Percentiles rank a stretch among this genome's conserved stretches.
phyloP scores from a whole-genome alignment of 2,329 filamentous ascomycete genomes.

The Cadophora sp. region DNA sequence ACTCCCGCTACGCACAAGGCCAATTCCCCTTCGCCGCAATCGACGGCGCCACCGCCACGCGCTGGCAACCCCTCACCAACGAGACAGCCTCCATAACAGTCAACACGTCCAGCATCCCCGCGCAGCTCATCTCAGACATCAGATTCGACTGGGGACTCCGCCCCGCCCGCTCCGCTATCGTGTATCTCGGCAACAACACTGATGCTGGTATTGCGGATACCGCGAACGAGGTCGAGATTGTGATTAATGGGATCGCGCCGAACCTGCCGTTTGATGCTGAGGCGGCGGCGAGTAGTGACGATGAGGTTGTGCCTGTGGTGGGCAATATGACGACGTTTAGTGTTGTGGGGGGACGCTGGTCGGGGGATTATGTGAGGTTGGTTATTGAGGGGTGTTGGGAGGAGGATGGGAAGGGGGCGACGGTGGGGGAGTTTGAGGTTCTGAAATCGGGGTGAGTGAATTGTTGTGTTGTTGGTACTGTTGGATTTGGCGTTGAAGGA shows the following conservation, averaged over 20 bases:
- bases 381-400: slow-evolving; percentile 55
- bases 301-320: slow-evolving; percentile 37
- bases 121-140: slow-evolving; percentile 54
- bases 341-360: slow-evolving; percentile 41
- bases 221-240: slow-evolving; percentile 31
- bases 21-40: slow-evolving; percentile 73
- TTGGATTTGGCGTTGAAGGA: background rate
- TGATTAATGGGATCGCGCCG: slow-evolving; percentile 33
- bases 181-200: slow-evolving; percentile 56
- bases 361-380: slow-evolving; percentile 46
- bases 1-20: slow-evolving; percentile 59
- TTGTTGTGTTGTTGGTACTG: background rate
- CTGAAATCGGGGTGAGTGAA: slow-evolving; percentile 16
- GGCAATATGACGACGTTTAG: slow-evolving; percentile 41
- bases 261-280: slow-evolving; percentile 39
- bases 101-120: slow-evolving; percentile 49
- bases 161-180: slow-evolving; percentile 58
- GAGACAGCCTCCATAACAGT: slow-evolving; percentile 62
- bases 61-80: slow-evolving; percentile 68
- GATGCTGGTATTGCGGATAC: slow-evolving; percentile 22
- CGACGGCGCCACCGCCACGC: slow-evolving; percentile 70
- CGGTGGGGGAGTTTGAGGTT: slow-evolving; percentile 58
- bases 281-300: slow-evolving; percentile 13
- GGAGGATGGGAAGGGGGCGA: slow-evolving; percentile 51
- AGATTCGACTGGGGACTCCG: slow-evolving; percentile 65